A percentile compares a stretch with the other conserved stretches of the same genome.
Conservation (phyloP, 2,329 filamentous ascomycete genomes). For the Lachnellula subtilissima region DNA sequence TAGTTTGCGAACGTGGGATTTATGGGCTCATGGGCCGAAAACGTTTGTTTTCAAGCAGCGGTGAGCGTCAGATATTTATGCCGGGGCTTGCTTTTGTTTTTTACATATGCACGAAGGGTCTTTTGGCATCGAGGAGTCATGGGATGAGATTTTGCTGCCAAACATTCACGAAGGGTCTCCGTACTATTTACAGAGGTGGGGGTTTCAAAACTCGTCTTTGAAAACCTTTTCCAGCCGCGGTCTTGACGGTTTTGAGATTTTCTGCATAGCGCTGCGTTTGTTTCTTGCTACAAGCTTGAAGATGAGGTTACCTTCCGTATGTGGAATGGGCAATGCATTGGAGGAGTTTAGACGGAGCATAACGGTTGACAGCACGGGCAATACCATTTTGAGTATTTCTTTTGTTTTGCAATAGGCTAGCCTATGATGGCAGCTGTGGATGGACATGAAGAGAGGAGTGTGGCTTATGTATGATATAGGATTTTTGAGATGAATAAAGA, state of each 20-base stretch:
- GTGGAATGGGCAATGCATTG: constrained; percentile 2
- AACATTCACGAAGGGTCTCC: too few species aligned
- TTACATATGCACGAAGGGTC: too few species aligned
- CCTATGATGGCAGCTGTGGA: not conserved
- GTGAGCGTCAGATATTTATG: too few species aligned
- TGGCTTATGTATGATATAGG: not conserved
- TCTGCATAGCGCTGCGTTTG: constrained; percentile 6
- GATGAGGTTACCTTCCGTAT: not conserved
- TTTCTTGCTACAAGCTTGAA: not conserved
- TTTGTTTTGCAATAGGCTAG: not conserved
- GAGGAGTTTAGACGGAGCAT: constrained; percentile 5
- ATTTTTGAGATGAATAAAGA: not conserved
- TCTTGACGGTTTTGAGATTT: not conserved
- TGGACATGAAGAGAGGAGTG: not conserved
- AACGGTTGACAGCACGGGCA: constrained; percentile 1
- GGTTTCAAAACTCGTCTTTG: too few species aligned
- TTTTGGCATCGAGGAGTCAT: too few species aligned
- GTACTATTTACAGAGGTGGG: too few species aligned
- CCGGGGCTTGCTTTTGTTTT: too few species aligned
- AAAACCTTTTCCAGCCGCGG: not conserved
- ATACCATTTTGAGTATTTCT: constrained; percentile 4
- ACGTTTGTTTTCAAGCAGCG: too few species aligned
- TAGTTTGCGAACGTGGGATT: too few species aligned
- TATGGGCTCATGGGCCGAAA: too few species aligned
- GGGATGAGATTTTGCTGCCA: too few species aligned